Percentiles rank a stretch among this genome's conserved stretches.
These are phyloP conservation scores for Globisporangium heterothallicum DNA, from an alignment of 352 stramenopile genomes.

Conservation along the genomic window DNA sequence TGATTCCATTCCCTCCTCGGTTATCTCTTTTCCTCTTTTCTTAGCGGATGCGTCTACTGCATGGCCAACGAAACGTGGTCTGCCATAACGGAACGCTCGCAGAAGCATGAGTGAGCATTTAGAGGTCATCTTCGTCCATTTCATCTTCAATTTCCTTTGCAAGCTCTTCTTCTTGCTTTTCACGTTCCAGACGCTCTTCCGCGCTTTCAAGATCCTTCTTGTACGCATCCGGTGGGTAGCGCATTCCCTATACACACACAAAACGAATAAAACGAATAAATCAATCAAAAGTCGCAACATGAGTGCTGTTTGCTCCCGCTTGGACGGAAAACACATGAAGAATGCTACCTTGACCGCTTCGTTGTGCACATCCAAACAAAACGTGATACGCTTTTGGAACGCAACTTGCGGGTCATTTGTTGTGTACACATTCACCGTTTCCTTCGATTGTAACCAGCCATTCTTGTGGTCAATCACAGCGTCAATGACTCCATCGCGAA, in stretches of 20 bases:
- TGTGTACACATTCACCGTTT: conserved; percentile 85
- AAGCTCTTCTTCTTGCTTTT: conserved; percentile 93
- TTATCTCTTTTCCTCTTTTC: not conserved
- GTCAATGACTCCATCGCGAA: conserved; percentile 98
- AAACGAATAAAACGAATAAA: conserved; percentile 3
- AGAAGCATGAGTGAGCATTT: conserved; percentile 6
- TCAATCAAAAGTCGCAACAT: too few relatives aligned
- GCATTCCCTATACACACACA: conserved; percentile 70
- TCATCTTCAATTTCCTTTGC: conserved; percentile 97
- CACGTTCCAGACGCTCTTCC: conserved; percentile 87
- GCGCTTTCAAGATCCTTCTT: conserved; percentile 95
- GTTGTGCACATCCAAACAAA: conserved; percentile 98
- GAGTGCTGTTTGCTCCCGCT: too few relatives aligned
- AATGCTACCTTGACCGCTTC: conserved; percentile 90
- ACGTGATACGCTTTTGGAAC: conserved; percentile 96
- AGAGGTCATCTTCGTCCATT: conserved; percentile 89
- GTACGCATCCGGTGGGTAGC: conserved; percentile 96
- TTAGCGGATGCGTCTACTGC: not conserved
- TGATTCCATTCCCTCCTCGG: too few relatives aligned
- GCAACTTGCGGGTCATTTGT: conserved; percentile 93
- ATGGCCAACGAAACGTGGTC: not conserved
- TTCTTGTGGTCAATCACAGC: conserved; percentile 97
- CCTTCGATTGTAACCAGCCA: conserved; percentile 89
- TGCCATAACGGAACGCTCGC: not conserved
- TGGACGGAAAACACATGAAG: not conserved